Evolutionary conservation across 2,329 filamentous ascomycete species (phyloP), one percentile per base, ranked within the genome.

Genomic region (Arthroderma uncinatum): DNA sequence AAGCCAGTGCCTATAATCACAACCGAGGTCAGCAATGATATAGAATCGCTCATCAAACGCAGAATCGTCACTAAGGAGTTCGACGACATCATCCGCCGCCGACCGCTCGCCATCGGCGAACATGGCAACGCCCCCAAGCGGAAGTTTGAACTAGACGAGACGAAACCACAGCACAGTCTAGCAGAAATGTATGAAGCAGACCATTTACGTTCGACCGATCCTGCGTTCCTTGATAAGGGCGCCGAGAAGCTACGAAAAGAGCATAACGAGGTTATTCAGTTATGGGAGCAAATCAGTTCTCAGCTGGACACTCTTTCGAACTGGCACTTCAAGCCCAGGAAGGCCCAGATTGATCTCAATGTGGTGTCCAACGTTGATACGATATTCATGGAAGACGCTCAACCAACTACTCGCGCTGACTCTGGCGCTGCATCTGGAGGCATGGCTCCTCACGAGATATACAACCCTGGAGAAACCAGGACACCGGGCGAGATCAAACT

Each of bases 1-100:
- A 98, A 97, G 71, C 92, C 93, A 0, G 86, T 97, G 0, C 89
- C 92, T 1, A 87, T 97, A 60, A 90, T 96, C 69, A 97, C 93
- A 0, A 85, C 88, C 42, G 91, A 96, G 70, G 79, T 94, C 40
- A 94, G 84, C 56, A 91, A 96, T 70, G 84, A 85, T 64, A 94
- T 98, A 58, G 93, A 98, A 72, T 86, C 88, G 34, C 81, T 98
- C 59, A 91, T 98, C 75, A 97, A 97, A 74, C 83, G 89, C 39
- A 86, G 93, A 53, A 96, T 98, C 64, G 75, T 97, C 12, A 84
- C 87, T 0, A 84, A 86, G 62, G 87, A 96, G 64, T 97, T 98
- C 64, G 91, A 98, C 70, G 92, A 97, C 71, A 84, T 97, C 6
- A 79, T 89, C 63, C 84, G 87, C 53, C 83, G 93, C 14, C 82